Evolutionary conservation across 73 alveolate genomes (phyloP).

Genomic region (Durusdinium trenchii): DNA sequence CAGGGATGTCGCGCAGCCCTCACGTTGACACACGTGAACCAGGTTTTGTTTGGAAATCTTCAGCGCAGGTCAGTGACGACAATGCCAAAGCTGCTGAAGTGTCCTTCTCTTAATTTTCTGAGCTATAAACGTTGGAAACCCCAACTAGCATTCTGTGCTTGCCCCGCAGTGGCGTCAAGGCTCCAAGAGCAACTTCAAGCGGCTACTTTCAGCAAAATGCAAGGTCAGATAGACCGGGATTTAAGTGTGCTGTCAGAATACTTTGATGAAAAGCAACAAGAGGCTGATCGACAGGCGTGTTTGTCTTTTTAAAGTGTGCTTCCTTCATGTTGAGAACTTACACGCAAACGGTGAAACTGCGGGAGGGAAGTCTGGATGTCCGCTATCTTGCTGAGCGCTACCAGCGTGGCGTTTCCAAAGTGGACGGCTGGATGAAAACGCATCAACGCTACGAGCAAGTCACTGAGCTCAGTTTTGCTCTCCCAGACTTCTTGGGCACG

Average conservation of each 20-base stretch:
- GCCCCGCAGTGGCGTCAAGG: background rate
- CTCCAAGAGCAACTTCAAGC: background rate
- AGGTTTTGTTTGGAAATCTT: background rate
- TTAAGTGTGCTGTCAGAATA: background rate
- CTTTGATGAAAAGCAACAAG: background rate
- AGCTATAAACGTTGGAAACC: background rate
- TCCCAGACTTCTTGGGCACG: background rate
- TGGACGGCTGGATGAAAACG: background rate
- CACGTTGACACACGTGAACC: no score
- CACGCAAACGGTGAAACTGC: background rate
- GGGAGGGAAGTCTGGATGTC: background rate
- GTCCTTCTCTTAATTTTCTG: no score
- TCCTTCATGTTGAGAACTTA: background rate
- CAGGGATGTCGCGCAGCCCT: background rate
- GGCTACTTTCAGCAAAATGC: background rate
- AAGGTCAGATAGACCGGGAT: background rate
- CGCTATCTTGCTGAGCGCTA: conserved; percentile 20
- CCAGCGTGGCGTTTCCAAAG: conserved; percentile 15
- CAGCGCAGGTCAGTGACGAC: background rate
- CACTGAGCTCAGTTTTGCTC: background rate
- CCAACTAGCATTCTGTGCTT: background rate
- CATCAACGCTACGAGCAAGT: background rate
- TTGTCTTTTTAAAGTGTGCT: background rate
- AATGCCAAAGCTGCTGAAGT: background rate
- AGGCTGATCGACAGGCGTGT: background rate